A percentile compares a stretch with the other conserved stretches of the same genome.
phyloP scores from a whole-genome alignment of 257 asterid genomes.

The Solanum sitiens region DNA sequence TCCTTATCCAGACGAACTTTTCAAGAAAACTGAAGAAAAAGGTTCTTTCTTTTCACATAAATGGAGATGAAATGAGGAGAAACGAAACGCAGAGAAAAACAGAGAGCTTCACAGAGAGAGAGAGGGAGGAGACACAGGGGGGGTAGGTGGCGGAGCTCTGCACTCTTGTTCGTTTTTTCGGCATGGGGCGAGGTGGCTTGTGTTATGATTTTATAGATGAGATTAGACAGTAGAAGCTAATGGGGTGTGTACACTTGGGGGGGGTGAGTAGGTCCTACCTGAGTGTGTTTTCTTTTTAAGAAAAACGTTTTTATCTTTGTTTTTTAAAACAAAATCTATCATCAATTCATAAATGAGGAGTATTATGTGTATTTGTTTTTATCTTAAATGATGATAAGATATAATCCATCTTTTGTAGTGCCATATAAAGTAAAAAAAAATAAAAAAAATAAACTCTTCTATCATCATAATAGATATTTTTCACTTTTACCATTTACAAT shows the following conservation, averaged over 20 bases:
- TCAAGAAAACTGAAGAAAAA: neutral
- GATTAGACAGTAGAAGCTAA: neutral
- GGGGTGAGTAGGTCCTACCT: neutral
- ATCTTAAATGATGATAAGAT: neutral
- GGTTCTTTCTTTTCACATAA: neutral
- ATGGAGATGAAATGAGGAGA: neutral
- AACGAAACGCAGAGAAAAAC: neutral
- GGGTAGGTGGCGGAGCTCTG: neutral
- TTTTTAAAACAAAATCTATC: too few species aligned
- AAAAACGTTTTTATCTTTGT: neutral
- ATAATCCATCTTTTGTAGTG: neutral
- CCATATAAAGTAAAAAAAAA: neutral
- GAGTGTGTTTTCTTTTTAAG: neutral
- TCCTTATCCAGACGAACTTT: neutral
- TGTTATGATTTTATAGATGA: slow-evolving; percentile 45
- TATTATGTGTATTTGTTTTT: neutral
- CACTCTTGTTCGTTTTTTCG: neutral
- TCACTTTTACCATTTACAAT: neutral
- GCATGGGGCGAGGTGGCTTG: neutral
- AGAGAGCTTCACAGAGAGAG: neutral
- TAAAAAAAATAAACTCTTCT: neutral
- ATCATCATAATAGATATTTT: neutral
- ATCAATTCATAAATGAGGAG: neutral
- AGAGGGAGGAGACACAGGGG: neutral
- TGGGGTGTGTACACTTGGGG: neutral